A percentile compares a stretch with the other conserved stretches of the same genome.
Evolutionary conservation across 257 asterid genomes (phyloP).

Genomic region (Misopates orontium): DNA sequence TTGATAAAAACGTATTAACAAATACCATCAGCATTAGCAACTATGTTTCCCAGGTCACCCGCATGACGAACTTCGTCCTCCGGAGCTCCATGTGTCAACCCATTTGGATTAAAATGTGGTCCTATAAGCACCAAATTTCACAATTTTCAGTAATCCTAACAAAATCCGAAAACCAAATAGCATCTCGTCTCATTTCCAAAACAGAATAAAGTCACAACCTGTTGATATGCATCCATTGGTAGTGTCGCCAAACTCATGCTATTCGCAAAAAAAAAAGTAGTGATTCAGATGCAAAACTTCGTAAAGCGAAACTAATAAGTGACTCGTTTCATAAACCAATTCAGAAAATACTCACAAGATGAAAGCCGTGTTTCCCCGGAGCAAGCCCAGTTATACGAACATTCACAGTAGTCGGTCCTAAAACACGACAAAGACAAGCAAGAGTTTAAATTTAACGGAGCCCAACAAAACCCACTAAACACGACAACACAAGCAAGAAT

Average conservation of each 20-base stretch:
- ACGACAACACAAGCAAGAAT: too few species aligned
- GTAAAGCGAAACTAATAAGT: too few species aligned
- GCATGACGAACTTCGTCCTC: slow-evolving; percentile 93
- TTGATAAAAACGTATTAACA: background rate
- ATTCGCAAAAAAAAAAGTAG: slow-evolving; percentile 19
- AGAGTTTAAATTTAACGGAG: too few species aligned
- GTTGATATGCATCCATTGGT: slow-evolving; percentile 97
- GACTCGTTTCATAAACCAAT: background rate
- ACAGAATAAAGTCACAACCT: slow-evolving; percentile 50
- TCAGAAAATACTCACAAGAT: slow-evolving; percentile 57
- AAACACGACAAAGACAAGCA: background rate
- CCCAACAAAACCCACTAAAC: background rate
- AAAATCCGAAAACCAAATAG: slow-evolving; percentile 9
- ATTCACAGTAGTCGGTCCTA: slow-evolving; percentile 87
- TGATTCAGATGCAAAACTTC: background rate
- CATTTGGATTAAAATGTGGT: slow-evolving; percentile 85
- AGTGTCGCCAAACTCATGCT: slow-evolving; percentile 98
- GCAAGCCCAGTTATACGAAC: slow-evolving; percentile 85
- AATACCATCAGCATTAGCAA: slow-evolving; percentile 88
- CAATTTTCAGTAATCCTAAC: slow-evolving; percentile 7
- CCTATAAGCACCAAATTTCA: slow-evolving; percentile 45
- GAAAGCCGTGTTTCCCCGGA: slow-evolving; percentile 95
- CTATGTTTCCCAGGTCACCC: slow-evolving; percentile 99
- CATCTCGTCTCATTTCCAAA: slow-evolving; percentile 13
- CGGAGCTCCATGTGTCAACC: slow-evolving; percentile 91